Base-by-base conservation (phyloP, 2,329 filamentous ascomycete genomes). In the Cladosporium sp. region DNA sequence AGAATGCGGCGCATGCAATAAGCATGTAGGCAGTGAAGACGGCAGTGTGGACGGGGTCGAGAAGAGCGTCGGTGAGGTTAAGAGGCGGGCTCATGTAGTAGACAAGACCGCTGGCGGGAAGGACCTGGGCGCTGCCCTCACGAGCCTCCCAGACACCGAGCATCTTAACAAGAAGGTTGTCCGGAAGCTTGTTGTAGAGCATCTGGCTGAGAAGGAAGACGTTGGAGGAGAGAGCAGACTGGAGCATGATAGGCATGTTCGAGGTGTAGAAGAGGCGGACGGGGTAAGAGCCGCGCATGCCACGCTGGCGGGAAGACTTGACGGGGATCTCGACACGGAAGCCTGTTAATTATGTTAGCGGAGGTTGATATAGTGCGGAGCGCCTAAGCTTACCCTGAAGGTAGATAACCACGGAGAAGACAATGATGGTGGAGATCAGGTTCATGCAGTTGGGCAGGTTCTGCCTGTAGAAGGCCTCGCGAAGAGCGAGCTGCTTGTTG, bases 221-320 rank as follows among this genome's bases (percentile, higher is more conserved):
- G 84, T 99, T 99, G 84, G 93, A 97, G 67, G 91, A 96, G 68
- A 99, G 86, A 69, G 94, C 94, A 50, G 93, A 97, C 83, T 99
- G 95, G 76, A 99, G 85, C 94, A 99, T 99, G 80, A 99, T 99
- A 74, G 94, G 94, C 95, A 99, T 99, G 88, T 99, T 99, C 76
- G 92, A 97, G 74, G 94, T 99, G 83, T 99, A 99, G 87, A 99
- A 99, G 61, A 99, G 90, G 73, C 95, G 93, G 76, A 99, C 87
- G 71, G 94, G 94, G 85, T 97, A 99, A 40, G 92, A 96, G 72
- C 93, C 95, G 72, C 94, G 93, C 75, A 96, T 94, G 78, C 94
- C 94, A 84, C 94, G 92, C 85, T 99, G 94, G 80, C 94, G 92
- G 70, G 92, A 93, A 61, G 92, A 97, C 88, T 99, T 99, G 84